Conservation (phyloP, 176 grass and related monocot genomes). For the Oryza meridionalis region DNA sequence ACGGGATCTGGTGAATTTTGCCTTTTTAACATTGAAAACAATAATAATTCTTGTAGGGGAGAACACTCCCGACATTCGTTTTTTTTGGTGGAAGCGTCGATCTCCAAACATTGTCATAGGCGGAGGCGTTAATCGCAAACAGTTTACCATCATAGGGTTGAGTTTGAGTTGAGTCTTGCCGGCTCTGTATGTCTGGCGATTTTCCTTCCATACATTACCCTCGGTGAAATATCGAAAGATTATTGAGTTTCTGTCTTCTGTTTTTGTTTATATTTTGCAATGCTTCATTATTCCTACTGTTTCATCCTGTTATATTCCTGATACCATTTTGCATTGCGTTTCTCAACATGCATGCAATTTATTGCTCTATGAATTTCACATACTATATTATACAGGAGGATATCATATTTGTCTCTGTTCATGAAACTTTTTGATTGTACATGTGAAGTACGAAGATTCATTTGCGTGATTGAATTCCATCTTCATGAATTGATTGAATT, state of each 20-base stretch:
- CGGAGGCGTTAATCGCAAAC: constrained; percentile 45
- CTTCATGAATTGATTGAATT: too few species aligned
- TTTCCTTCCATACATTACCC: constrained; percentile 48
- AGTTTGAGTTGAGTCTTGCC: constrained; percentile 43
- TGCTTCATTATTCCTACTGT: neutral
- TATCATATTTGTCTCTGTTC: too few species aligned
- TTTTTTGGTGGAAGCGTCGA: constrained; percentile 52
- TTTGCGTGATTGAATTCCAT: too few species aligned
- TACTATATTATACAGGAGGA: too few species aligned
- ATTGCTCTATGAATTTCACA: too few species aligned
- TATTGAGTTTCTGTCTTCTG: constrained; percentile 18
- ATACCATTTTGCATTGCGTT: too few species aligned
- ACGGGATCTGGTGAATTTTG: constrained; percentile 51
- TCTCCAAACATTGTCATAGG: constrained; percentile 51
- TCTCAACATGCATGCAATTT: too few species aligned
- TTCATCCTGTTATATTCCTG: neutral
- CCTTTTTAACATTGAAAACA: constrained; percentile 53
- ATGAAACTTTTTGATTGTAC: too few species aligned
- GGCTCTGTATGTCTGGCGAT: constrained; percentile 32
- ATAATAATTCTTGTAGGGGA: constrained; percentile 62
- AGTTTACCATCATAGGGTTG: constrained; percentile 42
- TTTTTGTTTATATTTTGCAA: neutral
- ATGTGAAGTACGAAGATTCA: too few species aligned
- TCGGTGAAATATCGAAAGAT: constrained; percentile 39
- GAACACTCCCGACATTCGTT: constrained; percentile 66